These are phyloP conservation scores for Actinomortierella wolfii DNA, from an alignment of 371 early-diverging fungal species.

Conservation along the genomic window DNA sequence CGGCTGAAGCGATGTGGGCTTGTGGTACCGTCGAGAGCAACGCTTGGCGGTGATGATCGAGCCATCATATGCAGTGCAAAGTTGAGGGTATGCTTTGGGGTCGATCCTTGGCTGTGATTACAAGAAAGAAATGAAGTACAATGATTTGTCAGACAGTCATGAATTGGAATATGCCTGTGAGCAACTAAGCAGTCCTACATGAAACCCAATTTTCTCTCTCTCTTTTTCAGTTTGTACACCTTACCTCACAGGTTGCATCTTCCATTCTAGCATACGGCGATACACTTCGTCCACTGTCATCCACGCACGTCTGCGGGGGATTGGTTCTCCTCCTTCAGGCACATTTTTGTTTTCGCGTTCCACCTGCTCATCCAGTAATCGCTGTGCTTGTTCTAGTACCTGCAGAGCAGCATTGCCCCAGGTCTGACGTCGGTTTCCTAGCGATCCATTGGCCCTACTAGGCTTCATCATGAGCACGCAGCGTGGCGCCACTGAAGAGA, in stretches of 20 bases:
- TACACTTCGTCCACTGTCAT: conserved; percentile 47
- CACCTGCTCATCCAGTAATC: conserved; percentile 4
- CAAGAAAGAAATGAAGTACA: neutral
- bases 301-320: conserved; percentile 14
- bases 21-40: conserved; percentile 29
- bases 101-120: conserved; percentile 31
- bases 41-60: conserved; percentile 31
- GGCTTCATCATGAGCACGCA: conserved; percentile 38
- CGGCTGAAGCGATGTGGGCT: conserved; percentile 33
- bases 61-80: conserved; percentile 47
- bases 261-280: conserved; percentile 40
- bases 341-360: neutral
- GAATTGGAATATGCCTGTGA: no score
- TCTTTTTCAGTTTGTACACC: no score
- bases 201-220: no score
- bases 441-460: conserved; percentile 26
- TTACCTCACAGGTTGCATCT: conserved; percentile 41
- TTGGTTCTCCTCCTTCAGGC: neutral
- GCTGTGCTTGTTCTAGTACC: conserved; percentile 25
- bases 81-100: conserved; percentile 39
- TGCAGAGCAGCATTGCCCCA: conserved; percentile 39
- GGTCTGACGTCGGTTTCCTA: conserved; percentile 41
- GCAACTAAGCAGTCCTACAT: no score
- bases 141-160: no score
- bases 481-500: conserved; percentile 28